Conservation (phyloP, 805 yeast species). For the Saturnispora dispora region DNA sequence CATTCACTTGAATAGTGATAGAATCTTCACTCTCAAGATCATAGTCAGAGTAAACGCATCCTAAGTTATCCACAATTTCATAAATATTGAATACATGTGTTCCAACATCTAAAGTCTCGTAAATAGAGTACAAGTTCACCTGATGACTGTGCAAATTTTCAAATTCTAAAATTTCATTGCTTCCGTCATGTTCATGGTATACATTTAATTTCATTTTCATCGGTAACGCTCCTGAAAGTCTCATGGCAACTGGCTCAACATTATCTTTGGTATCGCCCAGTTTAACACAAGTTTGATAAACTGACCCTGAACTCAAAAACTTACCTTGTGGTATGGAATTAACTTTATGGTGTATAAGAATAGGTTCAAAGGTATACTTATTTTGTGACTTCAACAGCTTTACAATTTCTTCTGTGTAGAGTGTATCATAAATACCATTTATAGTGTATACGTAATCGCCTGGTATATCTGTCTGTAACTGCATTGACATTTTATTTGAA, state of each 20-base stretch:
- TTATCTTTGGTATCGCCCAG: conserved; percentile 18
- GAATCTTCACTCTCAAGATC: conserved; percentile 19
- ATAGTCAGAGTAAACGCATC: conserved; percentile 48
- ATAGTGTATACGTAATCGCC: conserved; percentile 61
- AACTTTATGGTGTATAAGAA: conserved; percentile 43
- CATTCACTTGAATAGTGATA: conserved; percentile 53
- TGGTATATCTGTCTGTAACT: conserved; percentile 32
- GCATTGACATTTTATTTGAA: conserved; percentile 29
- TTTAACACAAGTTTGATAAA: conserved; percentile 25
- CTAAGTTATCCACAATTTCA: conserved; percentile 56
- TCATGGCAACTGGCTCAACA: conserved; percentile 45
- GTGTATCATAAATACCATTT: conserved; percentile 53
- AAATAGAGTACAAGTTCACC: conserved; percentile 35
- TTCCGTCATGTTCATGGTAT: conserved; percentile 51
- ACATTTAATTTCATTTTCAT: conserved; percentile 49
- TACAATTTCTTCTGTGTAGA: conserved; percentile 40
- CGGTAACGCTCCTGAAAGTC: conserved; percentile 59
- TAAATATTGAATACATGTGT: conserved; percentile 52
- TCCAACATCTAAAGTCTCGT: conserved; percentile 55
- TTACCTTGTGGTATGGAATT: conserved; percentile 51
- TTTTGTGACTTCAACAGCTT: conserved; percentile 18
- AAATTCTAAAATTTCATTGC: conserved; percentile 37
- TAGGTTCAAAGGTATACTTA: conserved; percentile 23
- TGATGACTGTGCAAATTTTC: conserved; percentile 31
- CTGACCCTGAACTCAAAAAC: conserved; percentile 15